phyloP scores from a whole-genome alignment of 257 asterid species.

The Phtheirospermum japonicum region DNA sequence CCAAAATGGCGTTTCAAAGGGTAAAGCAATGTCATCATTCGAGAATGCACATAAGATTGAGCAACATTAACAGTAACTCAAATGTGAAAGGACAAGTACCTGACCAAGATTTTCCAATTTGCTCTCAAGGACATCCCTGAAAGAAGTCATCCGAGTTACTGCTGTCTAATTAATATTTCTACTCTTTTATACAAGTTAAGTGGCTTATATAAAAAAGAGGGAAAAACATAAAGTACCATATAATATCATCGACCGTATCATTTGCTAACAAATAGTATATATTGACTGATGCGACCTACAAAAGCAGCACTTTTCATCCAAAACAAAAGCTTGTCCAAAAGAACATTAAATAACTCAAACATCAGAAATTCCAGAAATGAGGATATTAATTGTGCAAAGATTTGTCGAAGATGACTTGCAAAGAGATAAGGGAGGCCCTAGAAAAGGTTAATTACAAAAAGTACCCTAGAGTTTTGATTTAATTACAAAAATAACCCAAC shows the following conservation, averaged over 20 bases:
- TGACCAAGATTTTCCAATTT: constrained; percentile 94
- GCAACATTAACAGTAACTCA: not conserved
- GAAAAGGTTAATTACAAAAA: too few relatives aligned
- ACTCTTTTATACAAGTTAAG: not conserved
- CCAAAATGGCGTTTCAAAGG: too few relatives aligned
- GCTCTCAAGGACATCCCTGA: constrained; percentile 90
- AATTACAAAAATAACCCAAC: too few relatives aligned
- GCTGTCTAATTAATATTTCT: not conserved
- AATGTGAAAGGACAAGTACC: constrained; percentile 42
- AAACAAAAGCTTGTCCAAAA: constrained; percentile 18
- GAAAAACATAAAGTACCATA: constrained; percentile 53
- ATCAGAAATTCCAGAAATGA: constrained; percentile 24
- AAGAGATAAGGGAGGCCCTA: not conserved
- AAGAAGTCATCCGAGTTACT: constrained; percentile 30
- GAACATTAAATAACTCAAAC: not conserved
- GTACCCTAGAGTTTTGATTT: too few relatives aligned
- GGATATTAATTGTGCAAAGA: constrained; percentile 1
- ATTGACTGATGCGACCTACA: constrained; percentile 83
- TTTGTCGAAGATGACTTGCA: constrained; percentile 1
- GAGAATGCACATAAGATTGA: too few relatives aligned
- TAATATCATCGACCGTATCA: constrained; percentile 87
- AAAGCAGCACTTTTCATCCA: constrained; percentile 27
- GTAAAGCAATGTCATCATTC: too few relatives aligned
- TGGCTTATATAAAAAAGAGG: not conserved
- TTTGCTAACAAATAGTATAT: constrained; percentile 82